Conservation (phyloP, 371 early-diverging fungal species). For the Mortierella sp. region DNA sequence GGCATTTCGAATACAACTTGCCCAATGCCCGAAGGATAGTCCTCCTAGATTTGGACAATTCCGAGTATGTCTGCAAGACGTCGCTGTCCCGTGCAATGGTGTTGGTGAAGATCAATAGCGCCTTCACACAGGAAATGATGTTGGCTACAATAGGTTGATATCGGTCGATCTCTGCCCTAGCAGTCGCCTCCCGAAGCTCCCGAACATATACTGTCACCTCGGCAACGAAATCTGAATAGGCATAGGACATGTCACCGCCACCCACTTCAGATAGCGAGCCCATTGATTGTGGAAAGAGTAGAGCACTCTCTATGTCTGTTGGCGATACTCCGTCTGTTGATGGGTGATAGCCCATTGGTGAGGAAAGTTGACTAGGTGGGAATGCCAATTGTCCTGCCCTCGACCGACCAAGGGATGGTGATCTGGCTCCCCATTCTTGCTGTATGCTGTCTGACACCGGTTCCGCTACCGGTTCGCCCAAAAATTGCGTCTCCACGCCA, state of each 20-base stretch:
- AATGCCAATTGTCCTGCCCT: conserved; percentile 36
- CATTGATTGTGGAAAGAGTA: conserved; percentile 15
- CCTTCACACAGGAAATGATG: conserved; percentile 34
- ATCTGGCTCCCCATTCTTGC: conserved; percentile 8
- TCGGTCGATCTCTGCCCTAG: conserved; percentile 10
- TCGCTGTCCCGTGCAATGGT: conserved; percentile 43
- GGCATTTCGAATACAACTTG: conserved; percentile 41
- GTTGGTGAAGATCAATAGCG: conserved; percentile 32
- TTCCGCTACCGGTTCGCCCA: conserved; percentile 37
- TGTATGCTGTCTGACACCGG: conserved; percentile 23
- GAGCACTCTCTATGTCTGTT: conserved; percentile 16
- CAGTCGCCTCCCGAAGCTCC: conserved; percentile 29
- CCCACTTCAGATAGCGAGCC: conserved; percentile 6
- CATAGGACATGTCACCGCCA: conserved; percentile 10
- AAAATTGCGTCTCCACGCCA: conserved; percentile 45
- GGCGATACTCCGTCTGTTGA: conserved; percentile 16
- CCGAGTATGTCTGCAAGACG: conserved; percentile 29
- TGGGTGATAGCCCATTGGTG: conserved; percentile 2
- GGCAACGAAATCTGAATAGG: conserved; percentile 32
- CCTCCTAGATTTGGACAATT: conserved; percentile 24
- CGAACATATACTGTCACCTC: conserved; percentile 28
- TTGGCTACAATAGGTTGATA: conserved; percentile 40
- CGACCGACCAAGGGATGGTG: conserved; percentile 12
- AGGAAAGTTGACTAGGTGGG: conserved; percentile 30
- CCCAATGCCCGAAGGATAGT: conserved; percentile 35